phyloP scores from a whole-genome alignment of 306 rosid genomes.

The Acacia confusa region DNA sequence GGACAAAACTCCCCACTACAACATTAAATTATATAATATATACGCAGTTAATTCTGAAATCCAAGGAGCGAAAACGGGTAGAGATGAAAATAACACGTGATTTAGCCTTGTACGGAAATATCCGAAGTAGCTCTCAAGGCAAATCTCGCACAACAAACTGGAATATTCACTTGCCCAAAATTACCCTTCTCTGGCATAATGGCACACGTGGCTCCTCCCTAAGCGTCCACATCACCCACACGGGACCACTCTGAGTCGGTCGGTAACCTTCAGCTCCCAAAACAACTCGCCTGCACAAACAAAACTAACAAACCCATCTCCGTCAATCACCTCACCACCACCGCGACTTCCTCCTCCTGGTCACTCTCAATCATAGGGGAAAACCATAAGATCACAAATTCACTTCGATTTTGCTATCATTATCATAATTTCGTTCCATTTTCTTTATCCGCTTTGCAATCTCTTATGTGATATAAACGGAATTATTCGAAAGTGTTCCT shows the following conservation, averaged over 20 bases:
- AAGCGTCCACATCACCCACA: slow-evolving; percentile 27
- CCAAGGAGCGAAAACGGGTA: background rate
- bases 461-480: background rate
- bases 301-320: slow-evolving; percentile 30
- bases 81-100: slow-evolving; percentile 9
- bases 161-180: background rate
- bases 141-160: background rate
- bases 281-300: slow-evolving; percentile 25
- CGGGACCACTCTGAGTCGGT: slow-evolving; percentile 43
- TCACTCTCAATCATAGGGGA: background rate
- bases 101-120: slow-evolving; percentile 7
- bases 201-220: slow-evolving; percentile 15
- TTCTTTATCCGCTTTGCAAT: background rate
- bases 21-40: too few relatives aligned
- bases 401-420: background rate
- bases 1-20: too few relatives aligned
- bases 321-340: background rate
- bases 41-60: too few relatives aligned
- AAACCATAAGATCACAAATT: background rate
- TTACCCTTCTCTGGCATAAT: background rate
- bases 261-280: slow-evolving; percentile 25
- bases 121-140: background rate
- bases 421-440: background rate
- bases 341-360: background rate
- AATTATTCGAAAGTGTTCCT: background rate